Percentiles rank a stretch among this genome's conserved stretches.
phyloP scores from a whole-genome alignment of 2,329 filamentous ascomycete genomes.

The Hypomyces rosellus region DNA sequence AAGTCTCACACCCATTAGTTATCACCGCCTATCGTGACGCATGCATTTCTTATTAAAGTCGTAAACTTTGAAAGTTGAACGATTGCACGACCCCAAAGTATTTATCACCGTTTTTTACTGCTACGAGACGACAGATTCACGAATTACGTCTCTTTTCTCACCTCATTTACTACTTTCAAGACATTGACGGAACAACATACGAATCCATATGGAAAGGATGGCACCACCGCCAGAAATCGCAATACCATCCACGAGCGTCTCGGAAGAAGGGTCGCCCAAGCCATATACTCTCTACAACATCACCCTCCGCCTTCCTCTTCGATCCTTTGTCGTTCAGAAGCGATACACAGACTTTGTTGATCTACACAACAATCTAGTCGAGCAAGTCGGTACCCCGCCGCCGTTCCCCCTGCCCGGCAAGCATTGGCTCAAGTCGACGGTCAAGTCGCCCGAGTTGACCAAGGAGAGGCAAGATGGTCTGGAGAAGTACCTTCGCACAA shows the following conservation, averaged over 20 bases:
- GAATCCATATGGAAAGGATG: slow-evolving; percentile 34
- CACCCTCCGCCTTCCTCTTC: slow-evolving; percentile 67
- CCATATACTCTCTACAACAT: slow-evolving; percentile 75
- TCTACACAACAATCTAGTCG: slow-evolving; percentile 57
- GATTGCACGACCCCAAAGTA: too few species aligned
- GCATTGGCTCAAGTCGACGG: slow-evolving; percentile 69
- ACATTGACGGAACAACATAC: too few species aligned
- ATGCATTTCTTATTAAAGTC: too few species aligned
- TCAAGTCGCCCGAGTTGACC: slow-evolving; percentile 62
- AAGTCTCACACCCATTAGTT: too few species aligned
- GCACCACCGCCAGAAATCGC: slow-evolving; percentile 60
- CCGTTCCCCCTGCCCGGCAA: slow-evolving; percentile 65
- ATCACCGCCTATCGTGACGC: too few species aligned
- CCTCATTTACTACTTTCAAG: too few species aligned
- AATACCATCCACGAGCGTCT: slow-evolving; percentile 58
- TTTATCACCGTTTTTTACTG: too few species aligned
- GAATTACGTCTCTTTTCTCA: too few species aligned
- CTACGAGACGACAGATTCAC: too few species aligned
- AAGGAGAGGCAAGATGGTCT: slow-evolving; percentile 62
- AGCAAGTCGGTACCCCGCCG: slow-evolving; percentile 55
- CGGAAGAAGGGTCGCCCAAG: slow-evolving; percentile 48
- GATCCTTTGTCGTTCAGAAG: slow-evolving; percentile 69
- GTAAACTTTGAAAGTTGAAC: too few species aligned
- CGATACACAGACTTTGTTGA: slow-evolving; percentile 74
- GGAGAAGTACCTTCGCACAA: slow-evolving; percentile 64